Evolutionary conservation across 495 filamentous ascomycete species (phyloP), one percentile per base, ranked within the genome.

Genomic region (Aspergillus incahuasiensis): DNA sequence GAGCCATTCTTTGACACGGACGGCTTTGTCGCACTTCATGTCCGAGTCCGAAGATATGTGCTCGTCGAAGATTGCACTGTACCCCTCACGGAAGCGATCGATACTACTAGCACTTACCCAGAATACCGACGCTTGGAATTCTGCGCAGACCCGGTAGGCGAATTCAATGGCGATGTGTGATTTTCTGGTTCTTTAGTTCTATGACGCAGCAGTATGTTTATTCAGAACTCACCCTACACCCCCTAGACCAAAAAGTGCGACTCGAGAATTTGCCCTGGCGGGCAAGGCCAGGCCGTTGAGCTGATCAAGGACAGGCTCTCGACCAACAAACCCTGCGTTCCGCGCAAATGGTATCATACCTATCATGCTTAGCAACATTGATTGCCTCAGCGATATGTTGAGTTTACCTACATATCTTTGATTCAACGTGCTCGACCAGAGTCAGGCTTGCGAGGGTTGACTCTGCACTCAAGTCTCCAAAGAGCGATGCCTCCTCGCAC

Each of bases 151-250:
- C 43, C 59, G 62, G 51, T 73, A 65, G 19, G 69, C 68, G 52
- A 72, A 69, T 48, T 76, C 71, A 39, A 79, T 77, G 9, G 66
- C 67, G 22, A 70, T 60, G 39, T 70, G 68, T n/a, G 65, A 67
- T 58, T 74, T 71, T 13, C 64, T 72, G 21, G 35, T 13, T 32
- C 2, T 13, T 59, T 39, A 57, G 54, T 52, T 3, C 18, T 12
- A 6, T 12, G 1, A 7, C 4, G 15, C n/a, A 7, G 20, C 28
- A 25, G 11, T 16, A 12, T 32, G 12, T n/a, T n/a, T n/a, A n/a
- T n/a, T n/a, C n/a, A 11, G 34, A n/a, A 48, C 52, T 39, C 38
- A 69, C 64, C 67, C 67, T 50, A 68, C 52, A 43, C 67, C 67
- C 28, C 67, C 67, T 18, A 68, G 50, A 6, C 68, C 70, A 40